Conservation (phyloP, 305 asterid genomes). For the Withania somnifera region DNA sequence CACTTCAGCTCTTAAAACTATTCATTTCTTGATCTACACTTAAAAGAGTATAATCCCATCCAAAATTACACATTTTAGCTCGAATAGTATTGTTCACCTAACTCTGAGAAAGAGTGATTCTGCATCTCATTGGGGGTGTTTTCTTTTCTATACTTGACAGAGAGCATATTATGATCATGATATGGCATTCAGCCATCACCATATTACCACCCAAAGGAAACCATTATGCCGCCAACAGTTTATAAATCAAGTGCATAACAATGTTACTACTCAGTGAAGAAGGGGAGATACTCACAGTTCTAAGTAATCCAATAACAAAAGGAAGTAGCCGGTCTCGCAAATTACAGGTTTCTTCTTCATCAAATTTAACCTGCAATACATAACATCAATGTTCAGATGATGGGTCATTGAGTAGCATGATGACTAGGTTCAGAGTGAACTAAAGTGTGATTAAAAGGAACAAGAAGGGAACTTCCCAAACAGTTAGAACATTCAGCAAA, state of each 20-base stretch:
- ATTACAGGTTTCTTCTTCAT: conserved; percentile 67
- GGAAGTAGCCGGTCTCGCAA: conserved; percentile 90
- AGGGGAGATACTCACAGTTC: conserved; percentile 58
- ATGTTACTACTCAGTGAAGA: background rate
- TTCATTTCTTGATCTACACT: background rate
- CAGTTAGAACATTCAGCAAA: background rate
- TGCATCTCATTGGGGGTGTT: background rate
- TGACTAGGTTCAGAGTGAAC: background rate
- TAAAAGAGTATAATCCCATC: background rate
- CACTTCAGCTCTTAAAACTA: background rate
- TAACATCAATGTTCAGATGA: conserved; percentile 3
- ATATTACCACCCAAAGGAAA: background rate
- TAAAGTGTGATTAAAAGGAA: background rate
- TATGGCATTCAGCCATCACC: background rate
- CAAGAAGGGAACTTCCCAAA: background rate
- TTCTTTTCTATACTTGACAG: background rate
- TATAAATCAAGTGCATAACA: background rate
- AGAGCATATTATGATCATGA: background rate
- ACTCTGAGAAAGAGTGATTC: background rate
- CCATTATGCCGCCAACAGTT: background rate
- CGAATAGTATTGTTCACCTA: background rate
- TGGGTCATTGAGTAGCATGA: background rate
- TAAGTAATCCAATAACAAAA: conserved; percentile 84
- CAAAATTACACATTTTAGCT: background rate
- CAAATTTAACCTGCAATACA: conserved; percentile 54